phyloP scores from a whole-genome alignment of 495 filamentous ascomycete genomes.

The Melanomma pulvis-pyrius region DNA sequence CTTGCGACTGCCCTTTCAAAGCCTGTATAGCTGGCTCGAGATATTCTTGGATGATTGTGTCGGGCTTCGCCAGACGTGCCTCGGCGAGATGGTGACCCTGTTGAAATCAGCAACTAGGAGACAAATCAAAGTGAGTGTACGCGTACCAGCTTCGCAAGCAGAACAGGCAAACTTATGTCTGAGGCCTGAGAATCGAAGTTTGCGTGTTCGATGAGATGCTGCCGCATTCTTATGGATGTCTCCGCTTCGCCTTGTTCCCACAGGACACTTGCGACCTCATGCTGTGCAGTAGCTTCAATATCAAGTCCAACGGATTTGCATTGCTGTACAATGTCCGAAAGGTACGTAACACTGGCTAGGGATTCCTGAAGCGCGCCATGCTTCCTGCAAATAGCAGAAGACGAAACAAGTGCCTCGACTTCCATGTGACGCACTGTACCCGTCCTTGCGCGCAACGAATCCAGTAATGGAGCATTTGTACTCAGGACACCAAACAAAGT shows the following conservation, averaged over 20 bases:
- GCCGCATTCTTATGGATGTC: constrained; percentile 87
- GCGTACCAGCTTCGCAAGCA: constrained; percentile 81
- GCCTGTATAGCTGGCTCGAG: constrained; percentile 80
- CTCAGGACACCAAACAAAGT: constrained; percentile 81
- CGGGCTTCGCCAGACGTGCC: constrained; percentile 89
- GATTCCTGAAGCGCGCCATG: constrained; percentile 86
- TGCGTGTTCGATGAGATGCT: constrained; percentile 55
- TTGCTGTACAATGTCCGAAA: constrained; percentile 70
- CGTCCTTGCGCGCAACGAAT: constrained; percentile 56
- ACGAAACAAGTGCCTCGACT: constrained; percentile 69
- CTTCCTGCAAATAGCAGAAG: constrained; percentile 71
- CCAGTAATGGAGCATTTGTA: constrained; percentile 63
- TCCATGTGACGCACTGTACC: constrained; percentile 71
- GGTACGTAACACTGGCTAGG: constrained; percentile 75
- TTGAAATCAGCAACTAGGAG: constrained; percentile 11
- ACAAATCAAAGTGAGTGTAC: not conserved
- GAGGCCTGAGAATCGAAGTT: constrained; percentile 27
- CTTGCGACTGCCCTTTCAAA: constrained; percentile 67
- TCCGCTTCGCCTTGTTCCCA: constrained; percentile 94
- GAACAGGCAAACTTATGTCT: constrained; percentile 54
- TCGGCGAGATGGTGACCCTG: constrained; percentile 85
- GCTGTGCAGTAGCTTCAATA: constrained; percentile 70
- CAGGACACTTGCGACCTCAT: constrained; percentile 83
- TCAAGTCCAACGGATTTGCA: constrained; percentile 70
- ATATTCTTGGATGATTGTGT: constrained; percentile 82